These are phyloP conservation scores for Trichophyton equinum DNA, from an alignment of 2,329 filamentous ascomycete genomes.

Conservation along the genomic window DNA sequence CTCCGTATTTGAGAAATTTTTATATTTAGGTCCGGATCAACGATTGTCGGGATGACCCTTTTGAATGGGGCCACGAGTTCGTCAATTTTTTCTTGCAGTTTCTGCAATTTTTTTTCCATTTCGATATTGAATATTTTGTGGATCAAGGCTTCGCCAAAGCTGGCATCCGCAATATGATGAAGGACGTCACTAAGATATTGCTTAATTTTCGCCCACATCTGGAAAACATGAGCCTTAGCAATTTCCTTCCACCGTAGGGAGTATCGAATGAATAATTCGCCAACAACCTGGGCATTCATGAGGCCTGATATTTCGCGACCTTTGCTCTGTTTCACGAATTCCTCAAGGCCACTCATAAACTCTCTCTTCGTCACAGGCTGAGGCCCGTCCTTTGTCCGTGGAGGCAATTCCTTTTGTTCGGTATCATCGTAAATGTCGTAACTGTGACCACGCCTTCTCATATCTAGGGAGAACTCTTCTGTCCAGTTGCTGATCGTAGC, in stretches of 20 bases:
- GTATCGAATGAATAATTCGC: conserved; percentile 32
- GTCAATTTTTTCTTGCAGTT: conserved; percentile 14
- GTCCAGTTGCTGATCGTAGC: conserved; percentile 16
- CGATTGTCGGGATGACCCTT: conserved; percentile 12
- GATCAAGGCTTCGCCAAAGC: conserved; percentile 14
- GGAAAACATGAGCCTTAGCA: conserved; percentile 16
- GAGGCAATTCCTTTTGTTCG: conserved; percentile 2
- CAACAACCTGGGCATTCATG: conserved; percentile 30
- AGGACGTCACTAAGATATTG: conserved; percentile 14
- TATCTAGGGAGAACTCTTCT: conserved; percentile 15
- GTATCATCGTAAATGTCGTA: conserved; percentile 14
- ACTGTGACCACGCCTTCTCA: conserved; percentile 16
- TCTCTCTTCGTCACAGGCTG: conserved; percentile 11
- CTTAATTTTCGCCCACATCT: conserved; percentile 14
- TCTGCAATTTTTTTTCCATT: conserved; percentile 13
- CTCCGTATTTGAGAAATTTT: conserved; percentile 9
- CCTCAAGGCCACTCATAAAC: conserved; percentile 11
- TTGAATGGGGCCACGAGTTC: conserved; percentile 17
- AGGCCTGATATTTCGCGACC: conserved; percentile 27
- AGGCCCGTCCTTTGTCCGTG: conserved; percentile 11
- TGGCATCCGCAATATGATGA: conserved; percentile 13
- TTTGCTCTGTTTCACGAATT: conserved; percentile 12
- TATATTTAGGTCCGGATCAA: conserved; percentile 11
- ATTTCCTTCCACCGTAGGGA: conserved; percentile 24
- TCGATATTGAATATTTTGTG: conserved; percentile 15